Conservation (phyloP, 148 eudicot genomes). For the Nepenthes mirabilis region DNA sequence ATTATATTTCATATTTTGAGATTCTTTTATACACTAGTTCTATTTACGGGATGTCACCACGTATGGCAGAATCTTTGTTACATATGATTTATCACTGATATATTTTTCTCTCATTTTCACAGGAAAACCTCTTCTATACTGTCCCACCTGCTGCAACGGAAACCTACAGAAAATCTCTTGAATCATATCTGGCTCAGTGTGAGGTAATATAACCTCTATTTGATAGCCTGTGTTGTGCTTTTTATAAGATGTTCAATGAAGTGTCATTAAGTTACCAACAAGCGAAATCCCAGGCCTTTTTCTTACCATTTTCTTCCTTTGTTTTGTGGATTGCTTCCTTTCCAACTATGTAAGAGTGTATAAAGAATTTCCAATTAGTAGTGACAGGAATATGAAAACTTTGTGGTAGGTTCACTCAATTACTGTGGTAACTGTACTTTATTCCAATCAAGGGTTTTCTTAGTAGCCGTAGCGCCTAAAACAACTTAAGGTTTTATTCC, state of each 20-base stretch:
- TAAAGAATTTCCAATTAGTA: too few relatives aligned
- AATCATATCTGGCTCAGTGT: constrained; percentile 37
- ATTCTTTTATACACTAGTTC: neutral
- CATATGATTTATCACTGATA: neutral
- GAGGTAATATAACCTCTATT: constrained; percentile 33
- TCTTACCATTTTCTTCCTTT: neutral
- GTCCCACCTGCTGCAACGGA: constrained; percentile 71
- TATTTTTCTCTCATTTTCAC: constrained; percentile 9
- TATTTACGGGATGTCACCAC: neutral
- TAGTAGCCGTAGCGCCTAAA: neutral
- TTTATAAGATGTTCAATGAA: neutral
- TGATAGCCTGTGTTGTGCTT: neutral
- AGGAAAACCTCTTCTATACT: constrained; percentile 73
- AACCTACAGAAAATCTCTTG: constrained; percentile 58
- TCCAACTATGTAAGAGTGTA: too few relatives aligned
- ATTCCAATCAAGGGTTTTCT: too few relatives aligned
- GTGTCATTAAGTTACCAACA: neutral
- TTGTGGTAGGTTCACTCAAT: too few relatives aligned
- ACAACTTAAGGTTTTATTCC: neutral
- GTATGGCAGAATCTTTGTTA: neutral
- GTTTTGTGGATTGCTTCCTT: too few relatives aligned
- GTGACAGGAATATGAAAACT: too few relatives aligned
- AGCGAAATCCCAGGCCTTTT: neutral
- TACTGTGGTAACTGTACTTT: too few relatives aligned
- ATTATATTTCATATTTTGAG: too few relatives aligned